Evolutionary conservation across 768 basidiomycete species (phyloP).

Genomic region (Kwoniella europaea): DNA sequence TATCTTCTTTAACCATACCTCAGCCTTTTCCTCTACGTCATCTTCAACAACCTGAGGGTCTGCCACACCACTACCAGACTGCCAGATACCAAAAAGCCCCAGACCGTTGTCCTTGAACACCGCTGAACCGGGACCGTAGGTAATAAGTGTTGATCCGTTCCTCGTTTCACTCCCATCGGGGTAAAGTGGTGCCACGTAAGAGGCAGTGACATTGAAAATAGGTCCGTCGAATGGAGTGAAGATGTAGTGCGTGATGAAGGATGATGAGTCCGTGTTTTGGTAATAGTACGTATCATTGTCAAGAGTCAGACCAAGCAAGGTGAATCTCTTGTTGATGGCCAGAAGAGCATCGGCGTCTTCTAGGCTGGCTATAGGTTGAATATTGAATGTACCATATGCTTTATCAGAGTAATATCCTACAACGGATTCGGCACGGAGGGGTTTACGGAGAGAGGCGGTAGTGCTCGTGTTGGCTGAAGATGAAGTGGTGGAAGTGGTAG

Average conservation of each 20-base stretch:
- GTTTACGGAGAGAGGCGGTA: neutral
- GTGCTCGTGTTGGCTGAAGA: neutral
- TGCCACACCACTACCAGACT: neutral
- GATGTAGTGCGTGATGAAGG: slow-evolving; percentile 25
- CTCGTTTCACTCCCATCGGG: neutral
- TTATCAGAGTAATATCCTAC: slow-evolving; percentile 8
- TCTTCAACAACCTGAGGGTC: neutral
- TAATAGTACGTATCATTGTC: slow-evolving; percentile 6
- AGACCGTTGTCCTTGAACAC: slow-evolving; percentile 15
- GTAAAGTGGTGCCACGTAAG: neutral
- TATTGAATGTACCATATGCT: slow-evolving; percentile 18
- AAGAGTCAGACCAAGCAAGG: neutral
- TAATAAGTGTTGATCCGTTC: neutral
- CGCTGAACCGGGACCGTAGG: slow-evolving; percentile 13
- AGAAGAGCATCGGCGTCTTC: neutral
- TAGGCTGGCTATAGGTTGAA: slow-evolving; percentile 5
- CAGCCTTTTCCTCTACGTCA: neutral
- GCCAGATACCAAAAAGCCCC: slow-evolving; percentile 3
- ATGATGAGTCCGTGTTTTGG: slow-evolving; percentile 6
- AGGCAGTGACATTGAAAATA: slow-evolving; percentile 29
- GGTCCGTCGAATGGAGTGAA: slow-evolving; percentile 37
- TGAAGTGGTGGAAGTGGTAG: neutral
- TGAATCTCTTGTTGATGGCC: neutral
- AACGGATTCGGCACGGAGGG: slow-evolving; percentile 4
- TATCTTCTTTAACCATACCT: slow-evolving; percentile 8